Percentiles rank a stretch among this genome's conserved stretches.
phyloP scores from a whole-genome alignment of 345 rosid species.

The Theobroma cacao region DNA sequence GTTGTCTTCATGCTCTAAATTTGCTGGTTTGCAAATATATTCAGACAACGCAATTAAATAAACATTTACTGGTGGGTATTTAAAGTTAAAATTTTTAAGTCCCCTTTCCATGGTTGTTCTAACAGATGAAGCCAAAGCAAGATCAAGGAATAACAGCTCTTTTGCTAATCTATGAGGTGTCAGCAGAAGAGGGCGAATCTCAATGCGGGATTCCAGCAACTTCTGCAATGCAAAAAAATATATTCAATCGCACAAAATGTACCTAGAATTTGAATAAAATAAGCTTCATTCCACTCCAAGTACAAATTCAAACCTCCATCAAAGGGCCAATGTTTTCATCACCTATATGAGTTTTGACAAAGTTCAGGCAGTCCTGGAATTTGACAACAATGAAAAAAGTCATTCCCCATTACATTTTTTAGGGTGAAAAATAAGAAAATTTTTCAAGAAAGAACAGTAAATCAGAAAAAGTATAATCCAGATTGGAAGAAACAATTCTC shows the following conservation, averaged over 20 bases:
- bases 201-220: slow-evolving; percentile 38
- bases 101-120: slow-evolving; percentile 39
- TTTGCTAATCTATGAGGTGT: slow-evolving; percentile 28
- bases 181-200: slow-evolving; percentile 32
- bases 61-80: slow-evolving; percentile 20
- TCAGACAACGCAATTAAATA: background rate
- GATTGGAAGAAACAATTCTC: slow-evolving; percentile 5
- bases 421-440: background rate
- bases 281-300: background rate
- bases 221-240: slow-evolving; percentile 26
- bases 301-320: slow-evolving; percentile 35
- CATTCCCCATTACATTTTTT: background rate
- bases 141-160: slow-evolving; percentile 42
- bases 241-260: background rate
- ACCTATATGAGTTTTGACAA: slow-evolving; percentile 30
- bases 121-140: slow-evolving; percentile 36
- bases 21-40: background rate
- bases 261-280: background rate
- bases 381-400: slow-evolving; percentile 5
- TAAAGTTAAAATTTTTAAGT: slow-evolving; percentile 26
- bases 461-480: background rate
- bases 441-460: background rate
- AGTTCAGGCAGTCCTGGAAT: slow-evolving; percentile 34
- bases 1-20: background rate
- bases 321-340: slow-evolving; percentile 29